Conservation (phyloP, 2,329 filamentous ascomycete genomes). For the Pseudovirgaria hyperparasitica region DNA sequence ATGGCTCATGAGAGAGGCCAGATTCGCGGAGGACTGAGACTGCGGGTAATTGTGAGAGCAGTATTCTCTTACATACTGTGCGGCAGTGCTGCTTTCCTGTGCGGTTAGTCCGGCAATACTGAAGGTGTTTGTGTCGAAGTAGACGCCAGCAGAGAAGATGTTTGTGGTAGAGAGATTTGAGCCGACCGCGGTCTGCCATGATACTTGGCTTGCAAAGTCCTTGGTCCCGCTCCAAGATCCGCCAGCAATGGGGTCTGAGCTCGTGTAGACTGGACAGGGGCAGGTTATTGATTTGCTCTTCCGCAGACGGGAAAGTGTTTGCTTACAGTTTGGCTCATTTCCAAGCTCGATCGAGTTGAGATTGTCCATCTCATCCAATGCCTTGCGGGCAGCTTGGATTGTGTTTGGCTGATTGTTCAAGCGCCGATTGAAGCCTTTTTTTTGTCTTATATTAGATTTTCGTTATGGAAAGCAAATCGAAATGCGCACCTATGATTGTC, state of each 20-base stretch:
- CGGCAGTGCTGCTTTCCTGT: slow-evolving; percentile 21
- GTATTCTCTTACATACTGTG: slow-evolving; percentile 20
- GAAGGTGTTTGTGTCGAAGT: slow-evolving; percentile 21
- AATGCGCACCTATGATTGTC: slow-evolving; percentile 30
- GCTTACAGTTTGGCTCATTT: slow-evolving; percentile 43
- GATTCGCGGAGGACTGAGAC: slow-evolving; percentile 18
- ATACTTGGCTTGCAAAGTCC: slow-evolving; percentile 19
- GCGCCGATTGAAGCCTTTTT: slow-evolving; percentile 36
- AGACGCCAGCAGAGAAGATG: slow-evolving; percentile 23
- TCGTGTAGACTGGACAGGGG: not conserved
- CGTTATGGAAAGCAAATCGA: not conserved
- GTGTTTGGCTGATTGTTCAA: slow-evolving; percentile 42
- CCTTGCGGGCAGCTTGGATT: slow-evolving; percentile 37
- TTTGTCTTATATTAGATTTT: not conserved
- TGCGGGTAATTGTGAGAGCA: slow-evolving; percentile 35
- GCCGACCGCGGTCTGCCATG: slow-evolving; percentile 21
- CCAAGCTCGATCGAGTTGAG: slow-evolving; percentile 43
- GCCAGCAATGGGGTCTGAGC: slow-evolving; percentile 1
- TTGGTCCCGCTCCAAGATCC: slow-evolving; percentile 7
- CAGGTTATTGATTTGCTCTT: not conserved
- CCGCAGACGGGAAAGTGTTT: slow-evolving; percentile 4
- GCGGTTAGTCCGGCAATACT: slow-evolving; percentile 24
- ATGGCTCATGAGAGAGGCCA: slow-evolving; percentile 31
- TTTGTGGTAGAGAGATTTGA: slow-evolving; percentile 14
- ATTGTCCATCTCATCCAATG: slow-evolving; percentile 33